Evolutionary conservation across 2,329 filamentous ascomycete genomes (phyloP), one percentile per base, ranked within the genome.

Genomic region (Sporothrix pallida): DNA sequence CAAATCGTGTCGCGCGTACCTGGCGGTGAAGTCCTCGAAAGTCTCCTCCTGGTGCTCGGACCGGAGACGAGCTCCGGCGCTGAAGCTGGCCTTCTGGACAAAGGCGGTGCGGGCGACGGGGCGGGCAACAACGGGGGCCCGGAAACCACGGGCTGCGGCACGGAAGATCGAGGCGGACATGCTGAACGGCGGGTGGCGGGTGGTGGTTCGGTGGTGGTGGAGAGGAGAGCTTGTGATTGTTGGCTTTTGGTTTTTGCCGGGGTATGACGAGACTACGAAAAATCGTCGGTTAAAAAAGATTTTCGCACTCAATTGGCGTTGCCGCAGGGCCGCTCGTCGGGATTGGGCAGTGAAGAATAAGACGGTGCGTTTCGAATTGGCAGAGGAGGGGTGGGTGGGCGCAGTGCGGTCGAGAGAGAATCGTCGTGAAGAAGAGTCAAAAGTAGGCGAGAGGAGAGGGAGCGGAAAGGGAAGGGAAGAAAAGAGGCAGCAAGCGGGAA

Each of bases 21-120:
- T 95, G 80, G 94, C 92, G 85, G 93, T 94, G 86, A 99, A 99
- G 87, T 98, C 95, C 88, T 99, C 96, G 80, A 97, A 99, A 81
- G 93, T 97, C 91, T 99, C 96, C 85, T 99, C 96, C 82, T 91
- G 89, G 85, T 97, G 93, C 81, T 88, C 85, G 81, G 83, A 83
- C 79, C 84, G 85, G 81, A 87, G 83, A 81, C 86, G 81, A 79
- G 84, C 82, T 76, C 86, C 87, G 81, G 89, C 92, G 87, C 88
- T 91, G 86, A 92, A 91, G 85, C 81, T 85, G 81, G 75, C 83
- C 81, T 80, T 86, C 84, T 79, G 84, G 83, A 84, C 82, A 75
- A 86, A 84, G 79, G 85, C 84, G 78, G 86, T 84, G 80, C 86
- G 87, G 80, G 88, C 79, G 82, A 85, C 81, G 50, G 75, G 62